A percentile compares a stretch with the other conserved stretches of the same genome.
phyloP scores from a whole-genome alignment of 768 basidiomycete genomes.

The Boletus rubroflammeus region DNA sequence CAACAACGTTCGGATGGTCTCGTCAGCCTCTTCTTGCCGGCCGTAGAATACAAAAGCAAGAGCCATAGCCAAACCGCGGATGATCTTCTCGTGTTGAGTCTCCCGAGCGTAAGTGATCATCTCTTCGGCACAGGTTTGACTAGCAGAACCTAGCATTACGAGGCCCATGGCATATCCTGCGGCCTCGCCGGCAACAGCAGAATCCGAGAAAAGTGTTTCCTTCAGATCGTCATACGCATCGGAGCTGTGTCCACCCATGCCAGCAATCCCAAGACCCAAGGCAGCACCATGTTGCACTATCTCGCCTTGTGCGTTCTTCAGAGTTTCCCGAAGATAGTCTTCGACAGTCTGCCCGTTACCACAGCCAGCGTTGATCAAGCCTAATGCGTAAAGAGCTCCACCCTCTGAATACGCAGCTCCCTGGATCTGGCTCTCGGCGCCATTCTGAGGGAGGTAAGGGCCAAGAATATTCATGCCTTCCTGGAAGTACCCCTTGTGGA shows the following conservation, averaged over 20 bases:
- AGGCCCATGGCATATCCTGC: slow-evolving; percentile 97
- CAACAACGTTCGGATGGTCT: slow-evolving; percentile 71
- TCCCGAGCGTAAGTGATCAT: slow-evolving; percentile 96
- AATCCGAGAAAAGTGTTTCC: slow-evolving; percentile 85
- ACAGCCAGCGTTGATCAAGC: slow-evolving; percentile 90
- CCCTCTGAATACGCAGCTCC: slow-evolving; percentile 91
- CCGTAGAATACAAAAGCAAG: slow-evolving; percentile 91
- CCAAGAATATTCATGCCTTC: slow-evolving; percentile 90
- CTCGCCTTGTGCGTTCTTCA: slow-evolving; percentile 75
- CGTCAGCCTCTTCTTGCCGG: slow-evolving; percentile 87
- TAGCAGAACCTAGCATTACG: slow-evolving; percentile 94
- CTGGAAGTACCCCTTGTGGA: slow-evolving; percentile 95
- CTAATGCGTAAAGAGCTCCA: slow-evolving; percentile 92
- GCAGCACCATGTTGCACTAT: slow-evolving; percentile 97
- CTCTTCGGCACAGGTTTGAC: slow-evolving; percentile 75
- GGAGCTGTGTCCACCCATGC: slow-evolving; percentile 85
- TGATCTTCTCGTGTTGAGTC: slow-evolving; percentile 99
- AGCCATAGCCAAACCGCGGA: slow-evolving; percentile 90
- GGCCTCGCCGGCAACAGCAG: slow-evolving; percentile 93
- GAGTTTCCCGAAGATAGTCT: slow-evolving; percentile 72
- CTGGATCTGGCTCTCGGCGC: slow-evolving; percentile 69
- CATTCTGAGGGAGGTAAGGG: slow-evolving; percentile 84
- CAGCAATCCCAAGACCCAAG: slow-evolving; percentile 92
- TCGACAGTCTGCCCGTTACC: slow-evolving; percentile 67
- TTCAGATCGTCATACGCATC: slow-evolving; percentile 93